Evolutionary conservation across 192 early-diverging fungal species (phyloP).

Genomic region (Spinellus fusiger): DNA sequence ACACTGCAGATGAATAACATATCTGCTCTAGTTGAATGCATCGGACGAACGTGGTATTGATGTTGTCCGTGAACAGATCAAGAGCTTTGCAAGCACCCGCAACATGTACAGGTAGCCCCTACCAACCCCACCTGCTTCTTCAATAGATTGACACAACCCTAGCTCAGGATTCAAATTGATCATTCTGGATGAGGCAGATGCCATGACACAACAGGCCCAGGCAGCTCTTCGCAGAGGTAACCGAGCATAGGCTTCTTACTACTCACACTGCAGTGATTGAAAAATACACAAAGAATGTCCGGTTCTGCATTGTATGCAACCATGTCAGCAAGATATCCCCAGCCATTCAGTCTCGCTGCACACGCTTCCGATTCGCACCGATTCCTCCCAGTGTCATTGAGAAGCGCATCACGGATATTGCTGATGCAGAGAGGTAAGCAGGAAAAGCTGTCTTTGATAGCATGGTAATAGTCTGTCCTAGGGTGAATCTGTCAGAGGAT

Average conservation of each 20-base stretch:
- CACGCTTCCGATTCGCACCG: constrained; percentile 91
- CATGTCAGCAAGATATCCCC: constrained; percentile 97
- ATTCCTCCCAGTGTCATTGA: constrained; percentile 76
- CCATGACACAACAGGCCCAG: constrained; percentile 91
- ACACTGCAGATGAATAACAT: too few species aligned
- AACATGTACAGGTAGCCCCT: constrained; percentile 69
- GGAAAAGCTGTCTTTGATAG: neutral
- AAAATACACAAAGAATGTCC: constrained; percentile 95
- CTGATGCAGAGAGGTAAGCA: constrained; percentile 58
- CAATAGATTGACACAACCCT: neutral
- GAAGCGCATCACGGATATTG: constrained; percentile 61
- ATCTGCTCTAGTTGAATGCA: constrained; percentile 89
- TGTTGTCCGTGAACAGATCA: constrained; percentile 96
- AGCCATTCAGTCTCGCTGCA: constrained; percentile 98
- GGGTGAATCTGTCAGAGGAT: constrained; percentile 74
- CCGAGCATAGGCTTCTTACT: neutral
- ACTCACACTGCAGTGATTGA: constrained; percentile 71
- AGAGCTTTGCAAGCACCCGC: constrained; percentile 94
- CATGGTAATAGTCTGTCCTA: too few species aligned
- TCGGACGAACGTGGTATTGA: constrained; percentile 99
- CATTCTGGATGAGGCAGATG: constrained; percentile 95
- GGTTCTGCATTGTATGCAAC: constrained; percentile 99
- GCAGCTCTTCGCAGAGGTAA: constrained; percentile 84
- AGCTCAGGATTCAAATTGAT: constrained; percentile 93
- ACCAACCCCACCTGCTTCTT: neutral